Evolutionary conservation across 1,284 basidiomycete genomes (phyloP).

Genomic region (Pseudozyma pruni): DNA sequence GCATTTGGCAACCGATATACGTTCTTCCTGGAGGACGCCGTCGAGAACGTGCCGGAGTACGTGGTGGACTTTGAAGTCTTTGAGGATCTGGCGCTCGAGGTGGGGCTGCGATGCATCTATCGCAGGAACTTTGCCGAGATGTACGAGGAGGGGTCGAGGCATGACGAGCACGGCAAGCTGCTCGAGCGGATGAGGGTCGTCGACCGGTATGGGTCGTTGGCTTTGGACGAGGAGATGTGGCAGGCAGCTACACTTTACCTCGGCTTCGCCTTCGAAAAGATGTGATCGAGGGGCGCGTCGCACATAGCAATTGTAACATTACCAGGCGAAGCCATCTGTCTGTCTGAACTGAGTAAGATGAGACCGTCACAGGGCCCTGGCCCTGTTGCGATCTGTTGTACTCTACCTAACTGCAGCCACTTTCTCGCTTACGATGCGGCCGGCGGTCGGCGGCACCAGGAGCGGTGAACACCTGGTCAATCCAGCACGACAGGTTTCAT

Average conservation of each 20-base stretch:
- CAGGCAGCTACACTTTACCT: slow-evolving; percentile 60
- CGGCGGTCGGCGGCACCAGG: too few relatives aligned
- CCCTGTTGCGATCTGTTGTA: too few relatives aligned
- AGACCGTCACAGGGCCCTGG: too few relatives aligned
- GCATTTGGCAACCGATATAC: slow-evolving; percentile 87
- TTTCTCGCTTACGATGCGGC: too few relatives aligned
- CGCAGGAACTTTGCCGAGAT: slow-evolving; percentile 78
- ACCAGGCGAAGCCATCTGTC: not conserved
- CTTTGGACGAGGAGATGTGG: slow-evolving; percentile 61
- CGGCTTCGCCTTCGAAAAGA: slow-evolving; percentile 64
- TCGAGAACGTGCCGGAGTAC: slow-evolving; percentile 92
- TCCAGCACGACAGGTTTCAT: too few relatives aligned
- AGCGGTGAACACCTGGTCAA: too few relatives aligned
- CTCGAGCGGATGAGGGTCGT: slow-evolving; percentile 55
- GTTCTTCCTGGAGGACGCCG: slow-evolving; percentile 93
- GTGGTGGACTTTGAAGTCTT: slow-evolving; percentile 95
- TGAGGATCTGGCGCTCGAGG: slow-evolving; percentile 82
- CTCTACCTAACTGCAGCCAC: too few relatives aligned
- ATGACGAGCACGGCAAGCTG: slow-evolving; percentile 35
- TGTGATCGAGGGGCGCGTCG: slow-evolving; percentile 2
- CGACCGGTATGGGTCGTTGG: slow-evolving; percentile 36
- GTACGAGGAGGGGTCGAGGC: slow-evolving; percentile 45
- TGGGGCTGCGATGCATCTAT: slow-evolving; percentile 80
- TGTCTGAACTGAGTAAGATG: slow-evolving; percentile 12
- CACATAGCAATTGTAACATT: slow-evolving; percentile 2